Conservation (phyloP, 2,329 filamentous ascomycete genomes). For the Hirsutella thompsonii region DNA sequence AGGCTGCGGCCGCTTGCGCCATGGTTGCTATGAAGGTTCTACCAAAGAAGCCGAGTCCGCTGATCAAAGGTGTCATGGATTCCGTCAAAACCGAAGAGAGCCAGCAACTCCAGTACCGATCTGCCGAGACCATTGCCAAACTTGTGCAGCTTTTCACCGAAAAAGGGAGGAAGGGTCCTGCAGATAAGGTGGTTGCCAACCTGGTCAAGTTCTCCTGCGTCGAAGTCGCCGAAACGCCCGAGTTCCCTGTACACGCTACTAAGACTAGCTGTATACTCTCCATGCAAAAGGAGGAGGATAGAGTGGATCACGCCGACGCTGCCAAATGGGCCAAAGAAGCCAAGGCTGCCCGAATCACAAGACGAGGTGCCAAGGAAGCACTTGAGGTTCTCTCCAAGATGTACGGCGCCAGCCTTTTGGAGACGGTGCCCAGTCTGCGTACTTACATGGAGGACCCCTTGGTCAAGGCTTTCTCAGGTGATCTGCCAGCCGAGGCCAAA, state of each 20-base stretch:
- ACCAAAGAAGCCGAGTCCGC: conserved; percentile 82
- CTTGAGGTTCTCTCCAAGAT: conserved; percentile 73
- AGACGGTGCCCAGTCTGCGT: conserved; percentile 72
- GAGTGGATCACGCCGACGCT: conserved; percentile 82
- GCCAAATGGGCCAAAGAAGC: conserved; percentile 83
- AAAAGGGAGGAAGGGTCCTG: conserved; percentile 67
- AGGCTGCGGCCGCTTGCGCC: conserved; percentile 74
- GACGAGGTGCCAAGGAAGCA: conserved; percentile 87
- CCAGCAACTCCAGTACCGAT: conserved; percentile 72
- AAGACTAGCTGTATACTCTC: conserved; percentile 78
- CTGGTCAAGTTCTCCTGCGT: conserved; percentile 96
- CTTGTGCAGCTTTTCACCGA: conserved; percentile 80
- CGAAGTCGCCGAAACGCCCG: conserved; percentile 93
- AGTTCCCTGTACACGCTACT: conserved; percentile 72
- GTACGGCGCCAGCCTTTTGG: conserved; percentile 67
- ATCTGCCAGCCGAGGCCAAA: conserved; percentile 59
- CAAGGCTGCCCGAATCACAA: conserved; percentile 76
- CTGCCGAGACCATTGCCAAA: conserved; percentile 69
- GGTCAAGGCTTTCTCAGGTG: conserved; percentile 55
- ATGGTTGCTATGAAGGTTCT: conserved; percentile 77
- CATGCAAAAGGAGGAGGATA: conserved; percentile 92
- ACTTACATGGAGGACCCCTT: conserved; percentile 74
- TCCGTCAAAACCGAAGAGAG: conserved; percentile 95
- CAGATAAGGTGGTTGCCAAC: conserved; percentile 92
- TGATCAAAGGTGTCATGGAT: conserved; percentile 98